Conservation (phyloP, 305 asterid genomes). For the Plantago rigida region DNA sequence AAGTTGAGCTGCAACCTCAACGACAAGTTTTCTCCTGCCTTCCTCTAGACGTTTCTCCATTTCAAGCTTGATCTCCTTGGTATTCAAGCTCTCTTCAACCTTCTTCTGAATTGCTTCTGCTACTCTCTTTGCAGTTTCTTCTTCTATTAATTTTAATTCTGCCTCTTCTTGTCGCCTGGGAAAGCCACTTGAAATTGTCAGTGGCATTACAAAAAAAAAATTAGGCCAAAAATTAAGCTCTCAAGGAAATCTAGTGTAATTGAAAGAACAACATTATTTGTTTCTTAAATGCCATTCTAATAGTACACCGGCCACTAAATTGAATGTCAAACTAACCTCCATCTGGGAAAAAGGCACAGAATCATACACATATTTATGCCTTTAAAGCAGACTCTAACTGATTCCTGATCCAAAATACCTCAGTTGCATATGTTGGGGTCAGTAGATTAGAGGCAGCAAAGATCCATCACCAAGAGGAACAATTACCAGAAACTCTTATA, state of each 20-base stretch:
- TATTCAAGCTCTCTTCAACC: conserved; percentile 68
- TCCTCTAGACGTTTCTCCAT: conserved; percentile 54
- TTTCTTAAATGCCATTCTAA: no score
- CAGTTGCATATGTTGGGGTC: conserved; percentile 74
- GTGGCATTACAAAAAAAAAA: no score
- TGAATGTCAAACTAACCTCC: no score
- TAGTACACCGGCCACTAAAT: no score
- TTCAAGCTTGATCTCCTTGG: conserved; percentile 54
- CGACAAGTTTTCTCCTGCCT: conserved; percentile 66
- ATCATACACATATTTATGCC: conserved; percentile 51
- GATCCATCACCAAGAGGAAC: no score
- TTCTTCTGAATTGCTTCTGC: conserved; percentile 61
- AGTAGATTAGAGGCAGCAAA: conserved; percentile 30
- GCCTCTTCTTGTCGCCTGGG: conserved; percentile 57
- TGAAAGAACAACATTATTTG: no score
- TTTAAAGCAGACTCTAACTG: conserved; percentile 88
- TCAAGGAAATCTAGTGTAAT: no score
- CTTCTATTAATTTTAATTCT: conserved; percentile 76
- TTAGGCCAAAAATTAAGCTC: no score
- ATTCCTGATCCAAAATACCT: conserved; percentile 74
- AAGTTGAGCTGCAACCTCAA: conserved; percentile 74
- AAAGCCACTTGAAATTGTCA: no score
- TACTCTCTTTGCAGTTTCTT: conserved; percentile 83
- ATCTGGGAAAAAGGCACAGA: no score
- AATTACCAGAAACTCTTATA: no score